phyloP scores from a whole-genome alignment of 495 filamentous ascomycete species.

The Amphirosellinia nigrospora region DNA sequence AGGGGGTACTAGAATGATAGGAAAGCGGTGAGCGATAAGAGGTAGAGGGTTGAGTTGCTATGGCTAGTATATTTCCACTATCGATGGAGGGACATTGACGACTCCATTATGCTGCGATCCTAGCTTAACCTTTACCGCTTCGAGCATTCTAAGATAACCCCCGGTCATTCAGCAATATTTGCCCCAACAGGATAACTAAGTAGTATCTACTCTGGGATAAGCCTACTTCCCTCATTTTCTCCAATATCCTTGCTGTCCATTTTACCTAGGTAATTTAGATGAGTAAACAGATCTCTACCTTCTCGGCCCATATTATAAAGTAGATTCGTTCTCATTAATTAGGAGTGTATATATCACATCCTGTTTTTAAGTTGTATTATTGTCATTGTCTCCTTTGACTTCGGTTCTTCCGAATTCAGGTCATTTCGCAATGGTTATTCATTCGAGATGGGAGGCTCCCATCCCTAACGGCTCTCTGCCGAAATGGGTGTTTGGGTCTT shows the following conservation, averaged over 20 bases:
- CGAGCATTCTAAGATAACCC: background rate
- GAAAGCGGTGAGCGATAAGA: background rate
- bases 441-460: slow-evolving; percentile 50
- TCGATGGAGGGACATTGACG: background rate
- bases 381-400: background rate
- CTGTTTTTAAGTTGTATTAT: background rate
- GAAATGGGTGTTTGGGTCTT: slow-evolving; percentile 46
- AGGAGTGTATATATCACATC: background rate
- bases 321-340: background rate
- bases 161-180: slow-evolving; percentile 4
- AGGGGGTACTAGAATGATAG: background rate
- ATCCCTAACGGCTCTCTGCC: slow-evolving; percentile 44
- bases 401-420: background rate
- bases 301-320: background rate
- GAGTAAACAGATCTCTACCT: background rate
- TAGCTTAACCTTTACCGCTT: slow-evolving; percentile 14
- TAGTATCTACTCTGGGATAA: background rate
- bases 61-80: background rate
- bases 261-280: slow-evolving; percentile 3
- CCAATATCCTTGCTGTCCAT: background rate
- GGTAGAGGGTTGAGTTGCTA: background rate
- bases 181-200: background rate
- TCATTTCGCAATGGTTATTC: slow-evolving; percentile 42
- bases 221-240: slow-evolving; percentile 18
- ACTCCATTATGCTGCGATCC: background rate